Evolutionary conservation across 2,329 filamentous ascomycete species (phyloP), one percentile per base, ranked within the genome.

Genomic region (Pseudohalonectria lignicola): DNA sequence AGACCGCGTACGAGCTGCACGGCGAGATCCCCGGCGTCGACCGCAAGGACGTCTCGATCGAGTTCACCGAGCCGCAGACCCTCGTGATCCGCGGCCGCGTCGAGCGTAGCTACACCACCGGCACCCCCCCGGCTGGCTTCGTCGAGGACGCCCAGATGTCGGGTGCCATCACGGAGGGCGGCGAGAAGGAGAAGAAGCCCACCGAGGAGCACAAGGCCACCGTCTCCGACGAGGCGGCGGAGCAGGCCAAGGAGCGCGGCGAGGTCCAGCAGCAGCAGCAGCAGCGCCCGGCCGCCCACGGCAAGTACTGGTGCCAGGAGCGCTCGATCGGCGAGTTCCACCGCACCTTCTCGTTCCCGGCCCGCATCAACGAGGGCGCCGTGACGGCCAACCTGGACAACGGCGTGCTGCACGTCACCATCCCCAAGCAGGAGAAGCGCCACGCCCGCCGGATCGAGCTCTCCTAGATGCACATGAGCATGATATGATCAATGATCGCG

Each of bases 11-110:
- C 54, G 79, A 90, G 60, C 78, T 90, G 16, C 76, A 88, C 50
- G 85, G 84, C 50, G 84, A 90, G 59, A 74, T 90, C 5, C 79
- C 84, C 0, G 85, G 85, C 39, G 67, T 88, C 49, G 72, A 74
- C 45, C 82, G 85, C 62, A 76, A 84, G 49, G 67, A 87, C 51
- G 66, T 92, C 52, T 66, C 71, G 54, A 82, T 90, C 53, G 83
- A 90, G 53, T 90, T 88, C 67, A 79, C 76, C 41, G 83, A 90
- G 54, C 66, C 71, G 31, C 79, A 84, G 62, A 87, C 82, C 13
- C 63, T 90, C 31, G 69, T 76, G 45, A 67, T 92, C 55, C 75
- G 74, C 41, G 85, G 85, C 52, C 75, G 69, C 45, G 70, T 76
- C 40, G 82, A 87, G 60, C 74, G 78, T 47, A 63, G 63, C 46